Conservation (phyloP, 176 grass and related monocot species). For the Hordeum marinum region DNA sequence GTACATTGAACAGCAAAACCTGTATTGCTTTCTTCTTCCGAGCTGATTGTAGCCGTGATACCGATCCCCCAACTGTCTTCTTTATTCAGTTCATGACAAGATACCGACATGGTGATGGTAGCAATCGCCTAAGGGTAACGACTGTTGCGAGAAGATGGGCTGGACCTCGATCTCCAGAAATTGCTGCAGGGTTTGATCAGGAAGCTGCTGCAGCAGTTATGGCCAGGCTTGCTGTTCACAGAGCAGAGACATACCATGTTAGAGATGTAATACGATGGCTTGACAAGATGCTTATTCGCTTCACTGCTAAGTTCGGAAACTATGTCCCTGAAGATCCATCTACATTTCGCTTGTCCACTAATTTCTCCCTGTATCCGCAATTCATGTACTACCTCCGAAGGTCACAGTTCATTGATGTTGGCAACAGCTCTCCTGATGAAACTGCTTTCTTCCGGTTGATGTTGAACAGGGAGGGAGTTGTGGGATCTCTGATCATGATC, state of each 20-base stretch:
- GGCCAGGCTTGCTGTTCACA: constrained; percentile 80
- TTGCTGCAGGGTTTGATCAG: constrained; percentile 87
- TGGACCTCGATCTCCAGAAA: constrained; percentile 65
- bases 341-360: constrained; percentile 82
- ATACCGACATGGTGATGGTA: constrained; percentile 76
- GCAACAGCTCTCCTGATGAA: constrained; percentile 94
- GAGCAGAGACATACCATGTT: constrained; percentile 80
- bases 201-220: constrained; percentile 91
- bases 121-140: constrained; percentile 71
- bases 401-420: constrained; percentile 98
- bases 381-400: constrained; percentile 96
- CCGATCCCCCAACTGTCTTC: constrained; percentile 79
- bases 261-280: constrained; percentile 96
- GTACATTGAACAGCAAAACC: constrained; percentile 74
- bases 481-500: constrained; percentile 92
- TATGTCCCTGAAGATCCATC: constrained; percentile 92
- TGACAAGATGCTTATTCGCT: constrained; percentile 99
- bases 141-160: constrained; percentile 96
- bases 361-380: constrained; percentile 91
- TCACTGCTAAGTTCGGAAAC: constrained; percentile 96
- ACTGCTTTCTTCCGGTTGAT: constrained; percentile 94
- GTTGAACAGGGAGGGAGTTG: constrained; percentile 93
- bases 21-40: constrained; percentile 88
- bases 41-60: constrained; percentile 52
- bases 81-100: constrained; percentile 99